Base-by-base conservation (phyloP, 176 grass and related monocot genomes). In the Juncus effusus region DNA sequence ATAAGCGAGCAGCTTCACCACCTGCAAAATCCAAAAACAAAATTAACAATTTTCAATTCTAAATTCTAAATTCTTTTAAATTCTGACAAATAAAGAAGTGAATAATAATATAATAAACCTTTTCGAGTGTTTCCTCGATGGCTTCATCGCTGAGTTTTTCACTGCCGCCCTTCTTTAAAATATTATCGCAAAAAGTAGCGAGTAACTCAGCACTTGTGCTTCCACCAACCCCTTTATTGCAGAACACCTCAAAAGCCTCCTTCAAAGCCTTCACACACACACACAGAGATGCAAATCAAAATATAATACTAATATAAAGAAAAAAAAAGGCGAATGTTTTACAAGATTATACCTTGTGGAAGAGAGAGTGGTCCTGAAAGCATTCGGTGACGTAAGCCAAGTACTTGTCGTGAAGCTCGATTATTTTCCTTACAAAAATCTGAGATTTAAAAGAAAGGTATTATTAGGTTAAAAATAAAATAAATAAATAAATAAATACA, bases 71-170 rank as follows among this genome's bases (percentile, higher is more conserved):
- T 41, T 54, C 51, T 16, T 39, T 66, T 49, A 3, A 47, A 13
- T 67, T 67, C 42, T 67, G 63, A 67, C 37, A 80, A 6, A 6
- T 5, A 14, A 39, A 56, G 28, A 4, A 54, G n/a, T 4, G 36
- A 39, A 65, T 13, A 66, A 28, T 52, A 76, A 61, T 12, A 6
- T 57, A 5, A 64, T 65, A 35, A 71, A 99, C 95, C 78, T 99
- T 99, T 54, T 99, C 95, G 77, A 99, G 86, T 5, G 95, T 90
- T 81, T 99, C 95, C 73, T 99, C 89, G 28, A 99, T 94, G 71
- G 95, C 95, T 83, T 99, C 95, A 87, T 99, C 95, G 14, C 89
- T 99, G 5, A 94, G 89, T 60, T 99, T 99, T 38, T 99, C 95
- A 61, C 89, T 94, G 45, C 86, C 90, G 73, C 95, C 89, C 75